phyloP scores from a whole-genome alignment of 768 basidiomycete genomes.

The Saitozyma podzolica region DNA sequence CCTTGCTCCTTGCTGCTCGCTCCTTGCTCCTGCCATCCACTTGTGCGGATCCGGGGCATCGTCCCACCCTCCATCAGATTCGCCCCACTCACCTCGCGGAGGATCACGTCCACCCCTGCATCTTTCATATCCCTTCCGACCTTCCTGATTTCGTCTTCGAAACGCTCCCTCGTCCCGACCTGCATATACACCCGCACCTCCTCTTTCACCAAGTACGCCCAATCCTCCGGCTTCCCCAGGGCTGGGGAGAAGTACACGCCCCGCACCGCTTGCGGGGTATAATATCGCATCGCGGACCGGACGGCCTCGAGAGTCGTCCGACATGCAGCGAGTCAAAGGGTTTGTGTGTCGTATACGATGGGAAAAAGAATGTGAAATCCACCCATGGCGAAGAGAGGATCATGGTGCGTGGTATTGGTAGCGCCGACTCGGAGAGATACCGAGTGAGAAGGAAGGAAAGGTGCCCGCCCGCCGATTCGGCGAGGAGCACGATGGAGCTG shows the following conservation, averaged over 20 bases:
- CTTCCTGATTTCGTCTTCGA: slow-evolving; percentile 29
- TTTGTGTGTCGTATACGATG: slow-evolving; percentile 1
- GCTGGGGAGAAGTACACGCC: slow-evolving; percentile 35
- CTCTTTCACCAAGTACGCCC: slow-evolving; percentile 25
- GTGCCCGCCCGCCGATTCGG: slow-evolving; percentile 78
- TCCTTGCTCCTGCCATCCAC: no score
- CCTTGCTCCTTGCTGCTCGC: no score
- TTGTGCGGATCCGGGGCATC: no score
- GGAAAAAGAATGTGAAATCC: slow-evolving; percentile 30
- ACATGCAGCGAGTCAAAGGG: no score
- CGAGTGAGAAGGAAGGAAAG: slow-evolving; percentile 56
- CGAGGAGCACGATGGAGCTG: slow-evolving; percentile 65
- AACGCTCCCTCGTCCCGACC: slow-evolving; percentile 37
- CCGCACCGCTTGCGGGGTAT: neutral
- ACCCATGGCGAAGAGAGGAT: slow-evolving; percentile 32
- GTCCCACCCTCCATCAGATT: neutral
- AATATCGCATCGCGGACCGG: slow-evolving; percentile 16
- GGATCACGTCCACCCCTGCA: slow-evolving; percentile 37
- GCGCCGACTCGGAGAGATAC: slow-evolving; percentile 36
- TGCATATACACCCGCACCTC: slow-evolving; percentile 35
- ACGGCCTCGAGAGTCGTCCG: neutral
- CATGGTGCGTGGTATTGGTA: slow-evolving; percentile 24
- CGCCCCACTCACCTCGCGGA: slow-evolving; percentile 33
- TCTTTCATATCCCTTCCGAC: slow-evolving; percentile 29
- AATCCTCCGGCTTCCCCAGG: slow-evolving; percentile 19